Conservation (phyloP, 352 stramenopile species). For the Globisporangium polare region DNA sequence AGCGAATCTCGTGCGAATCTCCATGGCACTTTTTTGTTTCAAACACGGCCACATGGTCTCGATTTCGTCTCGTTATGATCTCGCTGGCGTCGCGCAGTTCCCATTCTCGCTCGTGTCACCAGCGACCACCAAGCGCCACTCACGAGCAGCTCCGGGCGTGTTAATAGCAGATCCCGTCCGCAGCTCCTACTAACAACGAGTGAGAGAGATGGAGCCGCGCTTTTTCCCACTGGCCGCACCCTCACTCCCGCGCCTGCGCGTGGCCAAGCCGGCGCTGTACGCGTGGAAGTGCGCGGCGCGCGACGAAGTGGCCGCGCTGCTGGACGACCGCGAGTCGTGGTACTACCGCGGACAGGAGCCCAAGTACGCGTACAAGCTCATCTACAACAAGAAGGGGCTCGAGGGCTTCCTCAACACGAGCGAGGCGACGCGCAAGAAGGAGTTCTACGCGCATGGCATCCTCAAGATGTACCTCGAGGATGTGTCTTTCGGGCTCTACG, state of each 20-base stretch:
- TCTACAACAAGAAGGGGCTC: conserved; percentile 34
- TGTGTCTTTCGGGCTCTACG: conserved; percentile 37
- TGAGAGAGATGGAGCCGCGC: conserved; percentile 1
- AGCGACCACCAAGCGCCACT: too few relatives aligned
- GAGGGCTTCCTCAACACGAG: conserved; percentile 16
- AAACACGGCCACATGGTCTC: too few relatives aligned
- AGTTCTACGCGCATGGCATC: conserved; percentile 13
- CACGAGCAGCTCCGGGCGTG: too few relatives aligned
- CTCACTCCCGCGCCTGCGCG: conserved; percentile 4
- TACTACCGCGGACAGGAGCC: conserved; percentile 12
- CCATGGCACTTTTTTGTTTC: too few relatives aligned
- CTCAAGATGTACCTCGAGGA: conserved; percentile 20
- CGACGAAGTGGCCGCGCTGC: conserved; percentile 1
- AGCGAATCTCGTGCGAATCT: too few relatives aligned
- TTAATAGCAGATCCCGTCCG: too few relatives aligned
- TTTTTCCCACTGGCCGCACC: conserved; percentile 4
- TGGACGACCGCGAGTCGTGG: conserved; percentile 14
- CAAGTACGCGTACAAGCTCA: conserved; percentile 18
- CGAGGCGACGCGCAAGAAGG: conserved; percentile 10
- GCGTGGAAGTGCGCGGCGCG: conserved; percentile 9
- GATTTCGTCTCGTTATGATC: too few relatives aligned
- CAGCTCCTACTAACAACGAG: too few relatives aligned
- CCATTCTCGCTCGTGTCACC: too few relatives aligned
- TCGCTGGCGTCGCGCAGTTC: too few relatives aligned
- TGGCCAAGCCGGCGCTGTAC: conserved; percentile 5